Evolutionary conservation across 176 grass and related monocot genomes (phyloP).

Genomic region (Aegilops bicornis): DNA sequence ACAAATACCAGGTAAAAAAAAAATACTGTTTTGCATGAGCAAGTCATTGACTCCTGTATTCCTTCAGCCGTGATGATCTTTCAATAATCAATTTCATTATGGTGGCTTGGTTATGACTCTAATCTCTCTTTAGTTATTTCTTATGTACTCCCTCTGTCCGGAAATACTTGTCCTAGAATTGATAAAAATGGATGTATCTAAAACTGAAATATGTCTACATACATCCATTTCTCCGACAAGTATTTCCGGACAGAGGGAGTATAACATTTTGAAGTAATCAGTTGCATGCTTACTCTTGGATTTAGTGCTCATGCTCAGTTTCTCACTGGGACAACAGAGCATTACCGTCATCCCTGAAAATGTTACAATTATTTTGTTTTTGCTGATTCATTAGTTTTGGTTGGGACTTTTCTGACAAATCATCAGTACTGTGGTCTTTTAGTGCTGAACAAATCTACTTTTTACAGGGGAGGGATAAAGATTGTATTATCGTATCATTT

Average conservation of each 20-base stretch:
- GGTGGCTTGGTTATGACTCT: not conserved
- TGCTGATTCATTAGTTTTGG: not conserved
- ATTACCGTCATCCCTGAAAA: not conserved
- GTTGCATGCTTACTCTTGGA: not conserved
- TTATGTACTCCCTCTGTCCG: not conserved
- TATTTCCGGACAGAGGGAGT: no score
- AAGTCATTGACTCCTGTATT: not conserved
- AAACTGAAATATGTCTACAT: no score
- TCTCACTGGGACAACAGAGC: not conserved
- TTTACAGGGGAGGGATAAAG: conserved; percentile 96
- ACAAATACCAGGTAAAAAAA: conserved; percentile 81
- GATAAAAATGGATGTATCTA: no score
- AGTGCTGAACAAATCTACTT: conserved; percentile 13
- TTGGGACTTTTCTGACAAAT: conserved; percentile 10
- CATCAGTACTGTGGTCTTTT: not conserved
- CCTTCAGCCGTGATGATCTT: not conserved
- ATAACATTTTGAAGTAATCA: conserved; percentile 2
- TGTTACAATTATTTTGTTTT: conserved; percentile 22
- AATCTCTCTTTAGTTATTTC: conserved; percentile 12
- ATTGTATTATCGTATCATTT: conserved; percentile 92
- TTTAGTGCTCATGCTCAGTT: conserved; percentile 14
- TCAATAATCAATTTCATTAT: not conserved
- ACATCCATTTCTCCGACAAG: no score
- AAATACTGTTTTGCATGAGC: not conserved
- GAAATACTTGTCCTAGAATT: no score